Evolutionary conservation across 257 asterid genomes (phyloP), one percentile per base, ranked within the genome.

Genomic region (Capsicum rhomboideum): DNA sequence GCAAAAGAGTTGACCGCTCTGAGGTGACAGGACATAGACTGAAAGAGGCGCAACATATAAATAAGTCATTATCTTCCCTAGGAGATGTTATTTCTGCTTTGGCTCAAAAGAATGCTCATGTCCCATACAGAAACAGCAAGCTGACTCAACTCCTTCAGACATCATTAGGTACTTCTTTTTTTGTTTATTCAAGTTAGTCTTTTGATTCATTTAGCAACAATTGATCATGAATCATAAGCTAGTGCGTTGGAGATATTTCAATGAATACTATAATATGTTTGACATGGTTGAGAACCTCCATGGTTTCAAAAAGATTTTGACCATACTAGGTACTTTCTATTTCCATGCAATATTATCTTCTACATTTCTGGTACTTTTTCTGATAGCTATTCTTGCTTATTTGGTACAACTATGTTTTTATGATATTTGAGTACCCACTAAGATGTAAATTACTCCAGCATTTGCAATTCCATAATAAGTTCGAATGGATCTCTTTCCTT

Each of bases 131-230:
- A 79, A 90, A 91, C 78, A 91, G 91, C 83, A 91, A 92, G 85
- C 93, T 91, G 7, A 92, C 96, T 4, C 94, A 92, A 86, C 66
- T 91, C 86, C 94, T 92, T 66, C 93, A 92, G 83, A 91, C 87
- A 79, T 91, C 94, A 67, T 89, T 92, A 17, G 93, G 91, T 90
- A 83, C 28, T 20, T n/a, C n/a, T 78, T 9, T 28, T 64, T 64
- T 52, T 29, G 2, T 20, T 63, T 18, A 68, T 68, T 12, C 28
- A 8, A 67, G 26, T 17, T 67, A 34, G 66, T n/a, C 29, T 4
- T 34, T 68, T 34, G 26, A 34, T 68, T 31, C 28, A 18, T 8
- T 29, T 10, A 67, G 75, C 23, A 67, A 67, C 11, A 64, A 26
- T 67, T 67, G 23, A 29, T 13, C 23, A 67, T 67, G 40, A 28